Percentiles rank a stretch among this genome's conserved stretches.
phyloP scores from a whole-genome alignment of 2,329 filamentous ascomycete genomes.

The Cytospora piceae region DNA sequence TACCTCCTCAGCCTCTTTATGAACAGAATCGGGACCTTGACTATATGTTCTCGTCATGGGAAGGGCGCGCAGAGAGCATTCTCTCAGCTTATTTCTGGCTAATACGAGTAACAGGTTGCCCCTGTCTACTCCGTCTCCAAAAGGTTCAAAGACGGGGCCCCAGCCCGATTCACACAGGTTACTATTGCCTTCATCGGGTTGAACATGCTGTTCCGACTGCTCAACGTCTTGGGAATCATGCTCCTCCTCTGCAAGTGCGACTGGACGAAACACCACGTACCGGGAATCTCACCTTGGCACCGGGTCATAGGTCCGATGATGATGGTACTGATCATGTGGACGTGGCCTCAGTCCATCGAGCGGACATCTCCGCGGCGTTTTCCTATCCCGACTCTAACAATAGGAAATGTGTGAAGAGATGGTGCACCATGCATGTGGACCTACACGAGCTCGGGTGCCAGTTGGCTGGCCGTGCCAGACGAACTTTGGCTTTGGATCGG shows the following conservation, averaged over 20 bases:
- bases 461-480: too few species aligned
- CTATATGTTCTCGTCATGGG: too few species aligned
- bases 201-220: conserved; percentile 42
- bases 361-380: conserved; percentile 41
- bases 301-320: conserved; percentile 37
- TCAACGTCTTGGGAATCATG: conserved; percentile 46
- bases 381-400: neutral
- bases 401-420: neutral
- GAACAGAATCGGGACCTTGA: neutral
- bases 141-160: conserved; percentile 14
- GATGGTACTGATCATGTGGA: conserved; percentile 45
- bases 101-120: conserved; percentile 29
- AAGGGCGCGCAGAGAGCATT: neutral
- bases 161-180: neutral
- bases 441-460: too few species aligned
- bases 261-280: conserved; percentile 43
- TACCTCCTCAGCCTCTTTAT: conserved; percentile 30
- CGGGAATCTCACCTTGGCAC: conserved; percentile 35
- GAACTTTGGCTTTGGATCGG: too few species aligned
- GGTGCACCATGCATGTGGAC: too few species aligned
- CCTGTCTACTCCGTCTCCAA: conserved; percentile 37
- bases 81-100: neutral
- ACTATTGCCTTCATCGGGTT: conserved; percentile 27
- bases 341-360: conserved; percentile 46
- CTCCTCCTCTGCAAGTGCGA: conserved; percentile 45